These are phyloP conservation scores for Candida xyloterini DNA, from an alignment of 805 yeast species.

Conservation along the genomic window DNA sequence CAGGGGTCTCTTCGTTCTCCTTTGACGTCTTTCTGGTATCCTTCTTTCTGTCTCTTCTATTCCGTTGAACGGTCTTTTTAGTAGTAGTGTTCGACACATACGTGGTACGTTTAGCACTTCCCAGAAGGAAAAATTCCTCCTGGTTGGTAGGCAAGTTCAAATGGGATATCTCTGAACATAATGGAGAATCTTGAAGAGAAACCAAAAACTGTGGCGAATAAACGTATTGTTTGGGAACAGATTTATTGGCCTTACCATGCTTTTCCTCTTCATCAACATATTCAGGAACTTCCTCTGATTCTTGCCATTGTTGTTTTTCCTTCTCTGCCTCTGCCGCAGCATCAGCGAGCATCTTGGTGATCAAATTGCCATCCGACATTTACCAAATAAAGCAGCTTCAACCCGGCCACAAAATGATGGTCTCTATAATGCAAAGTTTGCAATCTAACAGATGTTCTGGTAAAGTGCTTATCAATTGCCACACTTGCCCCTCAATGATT, in stretches of 20 bases:
- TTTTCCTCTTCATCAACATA: background rate
- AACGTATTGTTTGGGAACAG: constrained; percentile 13
- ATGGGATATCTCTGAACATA: constrained; percentile 29
- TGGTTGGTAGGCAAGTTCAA: constrained; percentile 42
- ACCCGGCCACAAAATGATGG: constrained; percentile 3
- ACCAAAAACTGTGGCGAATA: constrained; percentile 33
- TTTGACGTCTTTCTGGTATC: constrained; percentile 15
- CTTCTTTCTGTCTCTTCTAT: constrained; percentile 20
- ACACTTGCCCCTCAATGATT: constrained; percentile 1
- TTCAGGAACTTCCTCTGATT: constrained; percentile 2
- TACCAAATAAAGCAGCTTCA: constrained; percentile 1
- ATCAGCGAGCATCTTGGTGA: constrained; percentile 31
- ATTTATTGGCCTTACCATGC: background rate
- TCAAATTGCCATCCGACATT: constrained; percentile 23
- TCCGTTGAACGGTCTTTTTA: constrained; percentile 11
- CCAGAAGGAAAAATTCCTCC: constrained; percentile 15
- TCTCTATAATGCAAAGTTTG: constrained; percentile 6
- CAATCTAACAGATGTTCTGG: background rate
- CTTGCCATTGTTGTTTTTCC: constrained; percentile 18
- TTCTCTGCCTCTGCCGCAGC: constrained; percentile 34
- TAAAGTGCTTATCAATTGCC: constrained; percentile 4
- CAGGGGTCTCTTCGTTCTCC: constrained; percentile 35
- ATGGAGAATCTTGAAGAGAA: constrained; percentile 36
- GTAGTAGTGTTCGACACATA: constrained; percentile 19
- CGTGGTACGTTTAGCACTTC: constrained; percentile 35